A percentile compares a stretch with the other conserved stretches of the same genome.
phyloP scores from a whole-genome alignment of 345 rosid genomes.

The Pseudoturritis turrita region DNA sequence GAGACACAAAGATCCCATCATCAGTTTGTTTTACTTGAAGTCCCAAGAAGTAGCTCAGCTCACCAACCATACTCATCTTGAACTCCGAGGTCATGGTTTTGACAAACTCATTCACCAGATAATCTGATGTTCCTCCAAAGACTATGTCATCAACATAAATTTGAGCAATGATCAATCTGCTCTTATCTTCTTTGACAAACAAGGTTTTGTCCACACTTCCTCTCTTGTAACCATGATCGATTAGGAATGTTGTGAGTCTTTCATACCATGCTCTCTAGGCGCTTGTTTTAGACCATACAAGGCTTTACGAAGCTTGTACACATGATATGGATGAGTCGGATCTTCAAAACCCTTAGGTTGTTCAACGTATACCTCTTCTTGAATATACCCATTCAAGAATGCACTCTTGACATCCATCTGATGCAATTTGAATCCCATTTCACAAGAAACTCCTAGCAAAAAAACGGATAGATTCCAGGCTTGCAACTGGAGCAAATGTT shows the following conservation, averaged over 20 bases:
- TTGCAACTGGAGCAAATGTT: too few relatives aligned
- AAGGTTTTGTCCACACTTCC: neutral
- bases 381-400: too few relatives aligned
- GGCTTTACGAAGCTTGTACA: neutral
- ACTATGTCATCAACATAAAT: neutral
- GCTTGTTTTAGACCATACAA: neutral
- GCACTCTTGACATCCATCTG: too few relatives aligned
- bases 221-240: neutral
- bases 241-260: too few relatives aligned
- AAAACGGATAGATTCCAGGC: too few relatives aligned
- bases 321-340: neutral
- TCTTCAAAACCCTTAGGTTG: neutral
- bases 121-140: neutral
- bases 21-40: neutral
- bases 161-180: neutral
- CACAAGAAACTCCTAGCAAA: too few relatives aligned
- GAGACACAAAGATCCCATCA: neutral
- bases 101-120: neutral
- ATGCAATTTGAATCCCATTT: too few relatives aligned
- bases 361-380: neutral
- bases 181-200: too few relatives aligned
- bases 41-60: neutral
- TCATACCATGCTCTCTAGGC: neutral
- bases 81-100: neutral
- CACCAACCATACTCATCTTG: neutral